Evolutionary conservation across 805 yeast genomes (phyloP).

Genomic region (Wickerhamiella vanderwaltii): DNA sequence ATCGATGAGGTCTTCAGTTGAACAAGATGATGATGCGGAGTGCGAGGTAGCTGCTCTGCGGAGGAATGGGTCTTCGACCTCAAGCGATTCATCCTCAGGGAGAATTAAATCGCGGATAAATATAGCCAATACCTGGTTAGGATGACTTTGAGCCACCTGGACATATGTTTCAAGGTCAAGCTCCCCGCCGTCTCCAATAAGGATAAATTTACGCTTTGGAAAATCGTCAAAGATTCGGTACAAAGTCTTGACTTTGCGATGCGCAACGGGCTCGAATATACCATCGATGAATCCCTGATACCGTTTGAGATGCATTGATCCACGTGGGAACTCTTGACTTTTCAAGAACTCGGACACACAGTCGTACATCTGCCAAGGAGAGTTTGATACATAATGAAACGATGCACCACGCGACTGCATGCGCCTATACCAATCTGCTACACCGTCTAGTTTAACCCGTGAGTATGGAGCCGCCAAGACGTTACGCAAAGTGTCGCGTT

Average conservation of each 20-base stretch:
- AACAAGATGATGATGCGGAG: not conserved
- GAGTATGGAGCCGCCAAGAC: slow-evolving; percentile 54
- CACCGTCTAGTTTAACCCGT: slow-evolving; percentile 63
- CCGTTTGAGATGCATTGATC: slow-evolving; percentile 78
- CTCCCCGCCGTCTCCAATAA: slow-evolving; percentile 95
- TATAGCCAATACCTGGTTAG: slow-evolving; percentile 56
- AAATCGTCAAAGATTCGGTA: slow-evolving; percentile 56
- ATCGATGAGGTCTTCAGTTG: slow-evolving; percentile 7
- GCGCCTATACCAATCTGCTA: slow-evolving; percentile 58
- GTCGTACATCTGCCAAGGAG: slow-evolving; percentile 81
- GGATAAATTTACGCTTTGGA: slow-evolving; percentile 61
- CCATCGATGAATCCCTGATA: slow-evolving; percentile 73
- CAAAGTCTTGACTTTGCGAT: slow-evolving; percentile 60
- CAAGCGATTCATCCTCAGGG: slow-evolving; percentile 23
- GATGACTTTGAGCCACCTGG: slow-evolving; percentile 49
- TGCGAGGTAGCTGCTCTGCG: not conserved
- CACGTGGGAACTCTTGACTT: slow-evolving; percentile 50
- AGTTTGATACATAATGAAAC: slow-evolving; percentile 91
- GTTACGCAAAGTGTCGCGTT: slow-evolving; percentile 67
- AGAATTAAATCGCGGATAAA: slow-evolving; percentile 60
- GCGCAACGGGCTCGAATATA: slow-evolving; percentile 75
- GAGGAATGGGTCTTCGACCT: not conserved
- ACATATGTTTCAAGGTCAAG: slow-evolving; percentile 86
- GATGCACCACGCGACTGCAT: slow-evolving; percentile 39
- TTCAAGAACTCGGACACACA: slow-evolving; percentile 46